Base-by-base conservation (phyloP, 2,329 filamentous ascomycete genomes). In the Paecilomyces sp. region DNA sequence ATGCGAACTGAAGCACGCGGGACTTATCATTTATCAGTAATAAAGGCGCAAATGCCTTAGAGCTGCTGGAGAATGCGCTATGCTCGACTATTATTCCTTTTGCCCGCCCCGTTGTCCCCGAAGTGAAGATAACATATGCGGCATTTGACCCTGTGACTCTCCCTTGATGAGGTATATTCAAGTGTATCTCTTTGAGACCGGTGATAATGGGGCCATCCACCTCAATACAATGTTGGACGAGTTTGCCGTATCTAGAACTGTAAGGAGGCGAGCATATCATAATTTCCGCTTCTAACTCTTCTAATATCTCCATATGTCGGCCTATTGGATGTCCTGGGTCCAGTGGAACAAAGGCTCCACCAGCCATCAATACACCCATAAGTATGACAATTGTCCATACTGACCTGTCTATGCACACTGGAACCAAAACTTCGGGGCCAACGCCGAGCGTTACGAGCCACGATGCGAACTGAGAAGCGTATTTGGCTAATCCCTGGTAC, bases 1-100 rank as follows among this genome's bases (percentile, higher is more conserved):
- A 79, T 1, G 75, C 75, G 61, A 80, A 81, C 54, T 81, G 77
- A 53, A 77, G 72, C 2, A 71, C 68, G 30, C 74, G 61, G 9
- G 68, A 68, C 3, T 62, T 60, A 7, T 64, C 55, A n/a, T 65
- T 61, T 63, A 72, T 65, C 13, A 62, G 41, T 1, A 66, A 64
- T 58, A 67, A 63, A 8, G 71, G 68, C 1, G 64, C 70, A 57
- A 71, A 73, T 1, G 66, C 66, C 64, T 69, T 66, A 50, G 66
- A 68, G 56, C 69, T 73, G 61, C 72, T 74, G 51, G 67, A 66
- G 54, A 70, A 62, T 18, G 73, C 70, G 3, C 65, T 60, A 52
- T 76, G 73, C 50, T 74, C 69, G 7, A 75, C 68, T 13, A 74
- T 66, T 22, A 76, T 73, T 2, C 71, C 74, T 63, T 76, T 76